Conservation (phyloP, 1,284 basidiomycete species). For the Exobasidium rhododendri region DNA sequence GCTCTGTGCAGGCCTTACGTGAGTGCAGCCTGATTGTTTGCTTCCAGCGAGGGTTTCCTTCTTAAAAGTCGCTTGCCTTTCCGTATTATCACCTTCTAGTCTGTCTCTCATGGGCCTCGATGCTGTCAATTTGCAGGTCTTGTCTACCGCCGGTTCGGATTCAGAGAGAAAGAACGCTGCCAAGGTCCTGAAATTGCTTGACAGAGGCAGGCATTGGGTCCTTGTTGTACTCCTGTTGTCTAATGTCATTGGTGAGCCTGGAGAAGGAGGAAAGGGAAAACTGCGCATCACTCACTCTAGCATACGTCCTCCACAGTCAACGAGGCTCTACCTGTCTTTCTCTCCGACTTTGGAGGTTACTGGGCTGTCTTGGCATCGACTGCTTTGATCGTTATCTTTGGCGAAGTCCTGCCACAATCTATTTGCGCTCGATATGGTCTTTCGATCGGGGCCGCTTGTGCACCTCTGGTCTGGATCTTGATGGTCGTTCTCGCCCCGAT, state of each 20-base stretch:
- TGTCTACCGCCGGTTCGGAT: constrained; percentile 75
- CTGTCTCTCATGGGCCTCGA: constrained; percentile 93
- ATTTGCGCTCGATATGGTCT: constrained; percentile 85
- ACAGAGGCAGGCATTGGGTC: constrained; percentile 86
- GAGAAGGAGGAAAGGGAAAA: background rate
- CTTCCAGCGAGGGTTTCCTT: no score
- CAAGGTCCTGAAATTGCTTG: constrained; percentile 64
- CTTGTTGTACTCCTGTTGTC: constrained; percentile 75
- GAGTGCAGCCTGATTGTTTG: background rate
- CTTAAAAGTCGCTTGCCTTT: background rate
- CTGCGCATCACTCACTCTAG: background rate
- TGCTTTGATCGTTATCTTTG: constrained; percentile 58
- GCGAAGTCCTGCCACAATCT: constrained; percentile 57
- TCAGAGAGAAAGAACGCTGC: constrained; percentile 56
- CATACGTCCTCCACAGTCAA: constrained; percentile 54
- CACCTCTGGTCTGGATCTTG: constrained; percentile 62
- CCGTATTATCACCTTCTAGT: no score
- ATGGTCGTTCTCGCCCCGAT: constrained; percentile 58
- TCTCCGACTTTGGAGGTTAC: constrained; percentile 39
- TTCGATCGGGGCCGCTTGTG: constrained; percentile 85
- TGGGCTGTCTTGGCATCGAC: constrained; percentile 52
- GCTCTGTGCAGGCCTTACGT: constrained; percentile 62
- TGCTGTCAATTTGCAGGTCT: constrained; percentile 81
- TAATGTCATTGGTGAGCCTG: constrained; percentile 65
- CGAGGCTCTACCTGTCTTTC: constrained; percentile 57